phyloP scores from a whole-genome alignment of 768 basidiomycete species.

The Hypholoma sublateritium region DNA sequence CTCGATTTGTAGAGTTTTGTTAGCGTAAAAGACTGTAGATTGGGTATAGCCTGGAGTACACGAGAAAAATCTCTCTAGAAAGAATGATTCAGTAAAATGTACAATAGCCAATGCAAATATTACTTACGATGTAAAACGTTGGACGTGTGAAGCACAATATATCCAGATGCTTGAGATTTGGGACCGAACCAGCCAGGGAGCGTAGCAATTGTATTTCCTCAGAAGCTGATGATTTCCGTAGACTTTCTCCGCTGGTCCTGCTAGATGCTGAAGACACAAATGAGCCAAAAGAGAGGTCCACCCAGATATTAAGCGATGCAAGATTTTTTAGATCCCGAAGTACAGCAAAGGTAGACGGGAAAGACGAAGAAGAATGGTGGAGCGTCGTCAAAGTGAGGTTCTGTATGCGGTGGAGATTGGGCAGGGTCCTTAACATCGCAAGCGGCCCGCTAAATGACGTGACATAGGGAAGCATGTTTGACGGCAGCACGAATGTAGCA shows the following conservation, averaged over 20 bases:
- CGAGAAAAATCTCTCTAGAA: constrained; percentile 31
- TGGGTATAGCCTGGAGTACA: constrained; percentile 25
- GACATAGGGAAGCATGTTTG: constrained; percentile 25
- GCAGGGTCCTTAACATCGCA: constrained; percentile 28
- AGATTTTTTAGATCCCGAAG: constrained; percentile 29
- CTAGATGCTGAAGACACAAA: constrained; percentile 9
- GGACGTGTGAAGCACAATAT: constrained; percentile 36
- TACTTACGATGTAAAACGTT: constrained; percentile 33
- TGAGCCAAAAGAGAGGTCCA: constrained; percentile 33
- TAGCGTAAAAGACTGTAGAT: constrained; percentile 31
- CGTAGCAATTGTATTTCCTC: constrained; percentile 30
- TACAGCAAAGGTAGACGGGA: constrained; percentile 29
- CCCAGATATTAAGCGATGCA: constrained; percentile 30
- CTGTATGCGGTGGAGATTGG: constrained; percentile 26
- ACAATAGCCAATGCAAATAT: neutral
- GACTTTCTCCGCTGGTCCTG: constrained; percentile 16
- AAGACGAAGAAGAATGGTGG: constrained; percentile 30
- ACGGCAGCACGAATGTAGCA: constrained; percentile 15
- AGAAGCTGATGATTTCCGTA: constrained; percentile 18
- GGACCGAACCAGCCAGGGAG: constrained; percentile 28
- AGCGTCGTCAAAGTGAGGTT: constrained; percentile 31
- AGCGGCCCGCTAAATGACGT: constrained; percentile 32
- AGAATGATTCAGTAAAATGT: constrained; percentile 3
- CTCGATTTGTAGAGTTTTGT: constrained; percentile 35
- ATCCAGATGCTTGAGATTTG: constrained; percentile 30